phyloP scores from a whole-genome alignment of 371 early-diverging fungal genomes.

The Saksenaea vasiformis region DNA sequence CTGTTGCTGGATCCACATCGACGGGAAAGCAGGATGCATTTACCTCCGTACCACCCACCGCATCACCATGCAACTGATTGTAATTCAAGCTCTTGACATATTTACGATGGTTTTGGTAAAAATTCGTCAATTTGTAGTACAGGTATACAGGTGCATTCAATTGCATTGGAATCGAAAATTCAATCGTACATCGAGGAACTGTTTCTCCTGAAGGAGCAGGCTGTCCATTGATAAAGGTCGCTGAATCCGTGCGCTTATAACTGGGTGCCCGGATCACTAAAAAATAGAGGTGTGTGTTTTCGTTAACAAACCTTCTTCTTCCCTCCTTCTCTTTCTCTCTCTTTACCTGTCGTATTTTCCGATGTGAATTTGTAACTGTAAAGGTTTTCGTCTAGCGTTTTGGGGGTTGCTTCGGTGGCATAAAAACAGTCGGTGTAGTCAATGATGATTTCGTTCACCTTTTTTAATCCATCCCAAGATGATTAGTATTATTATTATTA shows the following conservation, averaged over 20 bases:
- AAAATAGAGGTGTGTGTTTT: neutral
- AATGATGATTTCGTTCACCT: conserved; percentile 74
- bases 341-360: conserved; percentile 39
- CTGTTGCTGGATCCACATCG: conserved; percentile 25
- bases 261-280: conserved; percentile 39
- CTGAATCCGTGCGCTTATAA: conserved; percentile 23
- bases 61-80: conserved; percentile 76
- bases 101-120: conserved; percentile 93
- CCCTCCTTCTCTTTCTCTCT: neutral
- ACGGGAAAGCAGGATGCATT: conserved; percentile 39
- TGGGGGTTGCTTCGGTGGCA: conserved; percentile 19
- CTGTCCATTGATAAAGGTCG: conserved; percentile 22
- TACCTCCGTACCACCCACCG: conserved; percentile 29
- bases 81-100: conserved; percentile 85
- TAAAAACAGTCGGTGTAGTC: conserved; percentile 82
- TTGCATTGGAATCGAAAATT: conserved; percentile 60
- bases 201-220: conserved; percentile 25
- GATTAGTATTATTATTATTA: too few species aligned
- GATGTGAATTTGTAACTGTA: conserved; percentile 48
- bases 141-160: conserved; percentile 73
- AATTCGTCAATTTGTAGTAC: conserved; percentile 88
- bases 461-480: neutral
- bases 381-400: conserved; percentile 14
- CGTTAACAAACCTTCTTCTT: neutral
- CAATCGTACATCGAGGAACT: conserved; percentile 62